Evolutionary conservation across 257 asterid species (phyloP).

Genomic region (Scutellaria barbata): DNA sequence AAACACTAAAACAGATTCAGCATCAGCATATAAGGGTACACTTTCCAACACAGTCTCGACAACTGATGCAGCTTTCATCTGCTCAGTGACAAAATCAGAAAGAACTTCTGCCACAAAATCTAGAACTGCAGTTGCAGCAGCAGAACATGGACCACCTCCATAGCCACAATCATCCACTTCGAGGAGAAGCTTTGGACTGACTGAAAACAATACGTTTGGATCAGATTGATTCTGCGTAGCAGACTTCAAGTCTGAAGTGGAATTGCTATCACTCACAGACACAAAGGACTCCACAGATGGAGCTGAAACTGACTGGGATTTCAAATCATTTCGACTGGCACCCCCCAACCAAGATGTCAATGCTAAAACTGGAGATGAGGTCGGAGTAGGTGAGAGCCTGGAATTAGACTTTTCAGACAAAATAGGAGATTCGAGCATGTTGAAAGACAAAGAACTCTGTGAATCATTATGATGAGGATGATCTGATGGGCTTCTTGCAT

Average conservation of each 20-base stretch:
- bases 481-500: slow-evolving; percentile 55
- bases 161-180: slow-evolving; percentile 96
- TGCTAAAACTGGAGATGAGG: slow-evolving; percentile 85
- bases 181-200: slow-evolving; percentile 75
- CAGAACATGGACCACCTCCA: slow-evolving; percentile 99
- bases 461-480: slow-evolving; percentile 57
- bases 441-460: slow-evolving; percentile 59
- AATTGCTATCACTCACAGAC: slow-evolving; percentile 57
- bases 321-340: slow-evolving; percentile 60
- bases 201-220: slow-evolving; percentile 50
- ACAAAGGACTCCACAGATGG: slow-evolving; percentile 68
- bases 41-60: slow-evolving; percentile 82
- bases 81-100: slow-evolving; percentile 84
- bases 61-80: slow-evolving; percentile 68
- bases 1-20: slow-evolving; percentile 88
- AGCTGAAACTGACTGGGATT: slow-evolving; percentile 57
- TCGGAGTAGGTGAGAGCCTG: slow-evolving; percentile 52
- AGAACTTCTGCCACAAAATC: slow-evolving; percentile 96
- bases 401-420: slow-evolving; percentile 78
- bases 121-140: slow-evolving; percentile 91
- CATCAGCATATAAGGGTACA: slow-evolving; percentile 79
- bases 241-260: slow-evolving; percentile 60
- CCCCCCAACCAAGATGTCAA: slow-evolving; percentile 94
- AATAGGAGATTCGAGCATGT: slow-evolving; percentile 62
- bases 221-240: slow-evolving; percentile 62